Percentiles rank a stretch among this genome's conserved stretches.
Evolutionary conservation across 1,284 basidiomycete species (phyloP).

Genomic region (Sanghuangporus sanghuang): DNA sequence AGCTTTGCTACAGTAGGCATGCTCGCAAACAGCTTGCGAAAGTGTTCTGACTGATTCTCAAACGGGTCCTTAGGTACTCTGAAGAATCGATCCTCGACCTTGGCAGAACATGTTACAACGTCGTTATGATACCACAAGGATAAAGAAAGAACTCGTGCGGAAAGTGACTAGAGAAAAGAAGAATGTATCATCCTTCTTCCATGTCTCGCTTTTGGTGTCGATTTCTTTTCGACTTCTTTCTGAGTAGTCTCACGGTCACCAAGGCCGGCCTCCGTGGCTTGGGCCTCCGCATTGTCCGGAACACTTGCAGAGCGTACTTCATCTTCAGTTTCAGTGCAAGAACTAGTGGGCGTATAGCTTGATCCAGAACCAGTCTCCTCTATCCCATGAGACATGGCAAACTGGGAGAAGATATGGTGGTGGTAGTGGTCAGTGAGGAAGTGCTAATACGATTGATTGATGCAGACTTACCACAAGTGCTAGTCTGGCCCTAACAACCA

Average conservation of each 20-base stretch:
- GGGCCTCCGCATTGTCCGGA: not conserved
- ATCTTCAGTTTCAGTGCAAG: not conserved
- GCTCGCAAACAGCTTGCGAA: slow-evolving; percentile 5
- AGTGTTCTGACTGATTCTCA: slow-evolving; percentile 7
- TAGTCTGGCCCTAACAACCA: too few relatives aligned
- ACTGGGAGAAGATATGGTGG: not conserved
- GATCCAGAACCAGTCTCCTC: not conserved
- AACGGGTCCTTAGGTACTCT: slow-evolving; percentile 3
- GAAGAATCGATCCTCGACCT: slow-evolving; percentile 12
- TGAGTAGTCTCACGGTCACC: not conserved
- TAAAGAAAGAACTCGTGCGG: not conserved
- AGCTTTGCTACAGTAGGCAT: not conserved
- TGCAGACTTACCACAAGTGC: too few relatives aligned
- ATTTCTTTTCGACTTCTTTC: not conserved
- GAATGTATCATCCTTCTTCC: not conserved
- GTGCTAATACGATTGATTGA: too few relatives aligned
- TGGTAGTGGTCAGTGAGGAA: too few relatives aligned
- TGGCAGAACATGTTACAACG: too few relatives aligned
- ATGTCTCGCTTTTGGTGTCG: slow-evolving; percentile 4
- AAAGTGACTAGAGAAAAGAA: not conserved
- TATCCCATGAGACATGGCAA: not conserved
- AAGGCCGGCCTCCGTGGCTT: not conserved
- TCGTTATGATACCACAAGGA: not conserved
- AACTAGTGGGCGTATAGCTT: not conserved
- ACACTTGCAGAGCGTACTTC: not conserved